These are phyloP conservation scores for Colletotrichum incanum DNA, from an alignment of 2,329 filamentous ascomycete genomes.

Conservation along the genomic window DNA sequence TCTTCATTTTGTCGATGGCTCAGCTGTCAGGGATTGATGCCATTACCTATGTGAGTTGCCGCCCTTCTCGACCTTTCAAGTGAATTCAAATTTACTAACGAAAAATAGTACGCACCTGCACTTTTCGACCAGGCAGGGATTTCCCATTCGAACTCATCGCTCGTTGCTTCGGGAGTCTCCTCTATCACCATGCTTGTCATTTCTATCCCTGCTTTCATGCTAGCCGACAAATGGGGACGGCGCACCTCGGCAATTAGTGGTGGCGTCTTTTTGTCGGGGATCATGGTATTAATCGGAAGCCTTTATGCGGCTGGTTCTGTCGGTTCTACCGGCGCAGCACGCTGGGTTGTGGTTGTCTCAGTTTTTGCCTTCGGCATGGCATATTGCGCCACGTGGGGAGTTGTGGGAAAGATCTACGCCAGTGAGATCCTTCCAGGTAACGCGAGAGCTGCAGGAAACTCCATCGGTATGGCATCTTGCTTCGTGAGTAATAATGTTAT, in stretches of 20 bases:
- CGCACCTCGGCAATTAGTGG: constrained; percentile 68
- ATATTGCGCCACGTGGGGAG: constrained; percentile 67
- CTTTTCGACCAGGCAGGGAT: constrained; percentile 72
- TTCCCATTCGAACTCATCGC: constrained; percentile 52
- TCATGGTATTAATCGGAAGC: constrained; percentile 69
- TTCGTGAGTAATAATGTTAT: constrained; percentile 44
- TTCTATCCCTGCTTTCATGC: constrained; percentile 70
- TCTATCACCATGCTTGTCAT: constrained; percentile 71
- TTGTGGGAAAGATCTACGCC: constrained; percentile 70
- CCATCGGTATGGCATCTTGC: constrained; percentile 59
- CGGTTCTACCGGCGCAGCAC: constrained; percentile 55
- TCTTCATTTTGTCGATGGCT: constrained; percentile 72
- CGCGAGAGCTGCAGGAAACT: constrained; percentile 69
- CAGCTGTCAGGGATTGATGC: constrained; percentile 76
- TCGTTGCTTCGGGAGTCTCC: constrained; percentile 74
- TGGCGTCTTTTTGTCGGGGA: constrained; percentile 64
- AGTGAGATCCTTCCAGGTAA: constrained; percentile 70
- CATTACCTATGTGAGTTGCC: constrained; percentile 68
- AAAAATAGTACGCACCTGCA: constrained; percentile 69
- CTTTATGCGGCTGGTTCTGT: constrained; percentile 66
- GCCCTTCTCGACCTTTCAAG: neutral
- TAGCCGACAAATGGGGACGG: constrained; percentile 72
- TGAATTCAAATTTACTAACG: neutral
- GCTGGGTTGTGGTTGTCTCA: constrained; percentile 66
- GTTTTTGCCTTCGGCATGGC: constrained; percentile 66